phyloP scores from a whole-genome alignment of 1,284 basidiomycete genomes.

The Ceratobasidium papillatum region DNA sequence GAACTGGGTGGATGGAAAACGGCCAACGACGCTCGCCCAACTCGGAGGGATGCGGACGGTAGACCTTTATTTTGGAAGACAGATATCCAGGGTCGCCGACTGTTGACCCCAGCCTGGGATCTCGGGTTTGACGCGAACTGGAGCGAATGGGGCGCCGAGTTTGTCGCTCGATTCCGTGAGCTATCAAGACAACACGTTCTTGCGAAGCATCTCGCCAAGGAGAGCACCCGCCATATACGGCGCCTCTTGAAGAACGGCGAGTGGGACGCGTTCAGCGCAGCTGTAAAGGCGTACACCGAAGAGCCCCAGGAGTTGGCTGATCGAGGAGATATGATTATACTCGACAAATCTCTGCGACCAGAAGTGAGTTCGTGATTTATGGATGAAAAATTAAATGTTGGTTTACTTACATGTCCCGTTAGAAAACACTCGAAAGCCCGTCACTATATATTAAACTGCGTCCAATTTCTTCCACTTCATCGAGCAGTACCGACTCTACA shows the following conservation, averaged over 20 bases:
- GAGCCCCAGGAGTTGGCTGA: not conserved
- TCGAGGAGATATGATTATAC: too few species aligned
- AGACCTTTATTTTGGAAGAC: not conserved
- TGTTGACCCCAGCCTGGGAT: not conserved
- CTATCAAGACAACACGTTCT: not conserved
- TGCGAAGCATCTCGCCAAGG: not conserved
- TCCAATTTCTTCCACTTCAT: too few species aligned
- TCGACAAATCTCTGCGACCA: too few species aligned
- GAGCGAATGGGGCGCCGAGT: not conserved
- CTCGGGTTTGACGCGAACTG: not conserved
- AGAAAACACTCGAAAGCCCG: too few species aligned
- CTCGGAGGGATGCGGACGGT: not conserved
- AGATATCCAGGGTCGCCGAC: too few species aligned
- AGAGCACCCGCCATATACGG: not conserved
- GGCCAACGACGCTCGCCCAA: not conserved
- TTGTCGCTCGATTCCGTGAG: not conserved
- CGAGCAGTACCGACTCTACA: too few species aligned
- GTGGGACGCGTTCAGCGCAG: not conserved
- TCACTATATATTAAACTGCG: too few species aligned
- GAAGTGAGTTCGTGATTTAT: too few species aligned
- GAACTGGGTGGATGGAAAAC: not conserved
- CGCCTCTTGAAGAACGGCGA: not conserved
- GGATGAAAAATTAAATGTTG: too few species aligned
- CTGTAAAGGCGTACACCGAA: not conserved
- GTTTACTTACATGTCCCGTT: too few species aligned